Evolutionary conservation across 192 early-diverging fungal genomes (phyloP).

Genomic region (Podila clonocystis): DNA sequence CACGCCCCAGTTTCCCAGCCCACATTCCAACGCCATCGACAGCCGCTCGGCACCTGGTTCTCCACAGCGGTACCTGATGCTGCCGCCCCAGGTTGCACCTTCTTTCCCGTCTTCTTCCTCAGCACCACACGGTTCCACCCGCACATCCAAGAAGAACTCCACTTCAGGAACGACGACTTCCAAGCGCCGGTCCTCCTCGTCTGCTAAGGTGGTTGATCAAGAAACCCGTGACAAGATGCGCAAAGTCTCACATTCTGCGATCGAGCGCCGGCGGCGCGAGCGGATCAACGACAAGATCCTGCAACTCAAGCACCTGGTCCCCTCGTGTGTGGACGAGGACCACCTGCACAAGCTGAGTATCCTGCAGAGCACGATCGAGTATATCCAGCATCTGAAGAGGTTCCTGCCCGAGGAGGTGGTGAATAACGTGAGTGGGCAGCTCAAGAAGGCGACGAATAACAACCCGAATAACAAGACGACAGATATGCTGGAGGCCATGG

Average conservation of each 20-base stretch:
- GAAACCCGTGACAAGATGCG: conserved; percentile 72
- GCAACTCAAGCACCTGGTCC: conserved; percentile 78
- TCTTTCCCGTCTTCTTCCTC: conserved; percentile 1
- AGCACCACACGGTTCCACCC: conserved; percentile 8
- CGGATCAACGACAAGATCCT: conserved; percentile 86
- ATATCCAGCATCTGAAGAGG: conserved; percentile 66
- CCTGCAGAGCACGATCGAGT: conserved; percentile 77
- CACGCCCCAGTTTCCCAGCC: conserved; percentile 6
- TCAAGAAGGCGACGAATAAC: conserved; percentile 37
- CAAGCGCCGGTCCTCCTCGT: conserved; percentile 28
- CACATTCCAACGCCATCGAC: conserved; percentile 6
- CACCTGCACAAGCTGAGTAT: conserved; percentile 78
- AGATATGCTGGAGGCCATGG: conserved; percentile 45
- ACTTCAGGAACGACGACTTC: background rate
- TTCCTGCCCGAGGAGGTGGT: conserved; percentile 25
- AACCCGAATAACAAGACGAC: conserved; percentile 52
- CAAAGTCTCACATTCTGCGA: conserved; percentile 85
- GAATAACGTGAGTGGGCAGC: conserved; percentile 4
- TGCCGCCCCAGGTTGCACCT: conserved; percentile 22
- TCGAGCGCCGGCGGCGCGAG: conserved; percentile 86
- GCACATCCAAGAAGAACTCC: background rate
- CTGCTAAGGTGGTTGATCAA: conserved; percentile 53
- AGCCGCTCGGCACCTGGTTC: conserved; percentile 25
- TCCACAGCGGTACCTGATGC: conserved; percentile 34
- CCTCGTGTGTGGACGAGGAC: conserved; percentile 70